Conservation (phyloP, 2,329 filamentous ascomycete species). For the Cercospora nicotianae region DNA sequence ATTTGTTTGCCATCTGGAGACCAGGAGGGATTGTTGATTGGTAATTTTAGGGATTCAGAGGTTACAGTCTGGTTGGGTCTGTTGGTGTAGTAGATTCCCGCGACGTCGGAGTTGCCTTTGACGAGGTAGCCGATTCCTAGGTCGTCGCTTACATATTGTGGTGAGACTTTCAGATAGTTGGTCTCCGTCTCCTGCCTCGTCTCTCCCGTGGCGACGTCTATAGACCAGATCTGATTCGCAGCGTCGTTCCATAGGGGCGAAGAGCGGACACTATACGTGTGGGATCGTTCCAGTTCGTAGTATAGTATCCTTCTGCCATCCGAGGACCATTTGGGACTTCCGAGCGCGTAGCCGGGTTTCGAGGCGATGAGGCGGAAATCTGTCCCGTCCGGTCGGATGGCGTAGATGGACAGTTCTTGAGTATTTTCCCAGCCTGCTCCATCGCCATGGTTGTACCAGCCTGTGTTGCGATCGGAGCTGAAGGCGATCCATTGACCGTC, state of each 20-base stretch:
- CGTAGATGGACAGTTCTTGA: slow-evolving; percentile 18
- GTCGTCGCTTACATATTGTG: not conserved
- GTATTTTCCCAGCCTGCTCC: slow-evolving; percentile 13
- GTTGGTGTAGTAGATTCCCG: not conserved
- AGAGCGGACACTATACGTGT: slow-evolving; percentile 7
- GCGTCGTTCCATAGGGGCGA: not conserved
- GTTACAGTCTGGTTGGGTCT: too few relatives aligned
- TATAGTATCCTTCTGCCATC: slow-evolving; percentile 11
- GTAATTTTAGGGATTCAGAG: rapidly evolving
- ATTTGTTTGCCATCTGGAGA: slow-evolving; percentile 11
- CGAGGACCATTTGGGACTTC: slow-evolving; percentile 10
- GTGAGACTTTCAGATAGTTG: not conserved
- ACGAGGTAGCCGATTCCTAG: not conserved
- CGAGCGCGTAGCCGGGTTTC: not conserved
- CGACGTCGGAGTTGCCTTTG: not conserved
- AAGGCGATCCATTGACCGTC: slow-evolving; percentile 18
- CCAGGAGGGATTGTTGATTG: slow-evolving; percentile 12
- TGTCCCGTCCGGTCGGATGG: slow-evolving; percentile 14
- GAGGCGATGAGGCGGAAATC: slow-evolving; percentile 6
- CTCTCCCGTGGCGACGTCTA: slow-evolving; percentile 12
- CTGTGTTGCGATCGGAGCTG: slow-evolving; percentile 32
- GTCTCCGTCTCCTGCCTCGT: not conserved
- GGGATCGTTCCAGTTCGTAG: slow-evolving; percentile 2
- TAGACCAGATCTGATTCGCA: slow-evolving; percentile 5
- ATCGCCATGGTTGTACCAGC: slow-evolving; percentile 52